These are phyloP conservation scores for Lepidium sativum DNA, from an alignment of 345 rosid species.

Conservation along the genomic window DNA sequence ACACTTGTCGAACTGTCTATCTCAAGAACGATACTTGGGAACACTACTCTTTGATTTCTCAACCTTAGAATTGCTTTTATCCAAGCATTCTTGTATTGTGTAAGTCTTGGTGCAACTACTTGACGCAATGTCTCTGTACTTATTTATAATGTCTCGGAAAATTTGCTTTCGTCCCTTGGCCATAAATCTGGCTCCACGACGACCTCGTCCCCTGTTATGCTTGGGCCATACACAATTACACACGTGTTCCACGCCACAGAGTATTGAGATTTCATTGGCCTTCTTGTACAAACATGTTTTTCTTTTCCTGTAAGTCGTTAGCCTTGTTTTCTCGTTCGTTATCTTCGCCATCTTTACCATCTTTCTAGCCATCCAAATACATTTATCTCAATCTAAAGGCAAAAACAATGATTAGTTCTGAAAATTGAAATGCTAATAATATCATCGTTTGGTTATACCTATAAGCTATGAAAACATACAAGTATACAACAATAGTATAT, in stretches of 20 bases:
- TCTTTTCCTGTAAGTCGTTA: constrained; percentile 30
- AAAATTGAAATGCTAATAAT: neutral
- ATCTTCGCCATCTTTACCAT: constrained; percentile 27
- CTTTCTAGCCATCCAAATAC: constrained; percentile 26
- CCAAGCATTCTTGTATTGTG: constrained; percentile 17
- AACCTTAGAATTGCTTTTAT: neutral
- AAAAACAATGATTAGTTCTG: neutral
- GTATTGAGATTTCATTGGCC: constrained; percentile 30
- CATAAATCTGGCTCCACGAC: constrained; percentile 20
- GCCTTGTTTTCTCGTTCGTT: constrained; percentile 29
- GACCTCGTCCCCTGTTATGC: constrained; percentile 15
- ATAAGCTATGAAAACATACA: neutral
- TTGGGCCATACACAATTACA: constrained; percentile 32
- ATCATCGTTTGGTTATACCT: neutral
- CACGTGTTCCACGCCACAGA: constrained; percentile 34
- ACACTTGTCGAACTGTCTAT: constrained; percentile 10
- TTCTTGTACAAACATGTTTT: constrained; percentile 32
- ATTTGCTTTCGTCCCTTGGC: constrained; percentile 18
- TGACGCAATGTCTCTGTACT: constrained; percentile 19
- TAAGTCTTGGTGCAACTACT: constrained; percentile 19
- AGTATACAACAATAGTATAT: neutral
- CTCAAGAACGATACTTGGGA: constrained; percentile 20
- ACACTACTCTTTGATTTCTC: neutral
- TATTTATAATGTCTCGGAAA: constrained; percentile 22
- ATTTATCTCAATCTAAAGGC: neutral